phyloP scores from a whole-genome alignment of 352 stramenopile genomes.

The Elongisporangium undulatum region DNA sequence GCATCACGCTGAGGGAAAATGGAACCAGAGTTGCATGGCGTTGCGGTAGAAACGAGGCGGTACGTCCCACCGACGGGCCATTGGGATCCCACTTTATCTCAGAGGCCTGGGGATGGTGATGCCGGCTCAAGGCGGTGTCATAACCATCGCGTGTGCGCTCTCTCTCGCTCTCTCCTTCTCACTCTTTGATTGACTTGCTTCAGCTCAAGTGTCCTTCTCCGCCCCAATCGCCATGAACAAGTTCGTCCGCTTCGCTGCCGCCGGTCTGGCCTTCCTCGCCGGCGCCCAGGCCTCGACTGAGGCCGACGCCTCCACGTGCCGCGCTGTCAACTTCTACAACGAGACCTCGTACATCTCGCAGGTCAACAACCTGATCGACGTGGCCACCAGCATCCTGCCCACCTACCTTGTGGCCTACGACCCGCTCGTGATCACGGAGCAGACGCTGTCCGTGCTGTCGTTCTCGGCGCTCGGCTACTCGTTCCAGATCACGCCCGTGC shows the following conservation, averaged over 20 bases:
- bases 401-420: slow-evolving; percentile 24
- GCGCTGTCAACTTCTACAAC: slow-evolving; percentile 35
- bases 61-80: background rate
- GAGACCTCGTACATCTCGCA: slow-evolving; percentile 34
- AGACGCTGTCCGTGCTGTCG: slow-evolving; percentile 34
- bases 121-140: background rate
- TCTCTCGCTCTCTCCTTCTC: slow-evolving; percentile 1
- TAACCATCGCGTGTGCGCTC: background rate
- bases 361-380: slow-evolving; percentile 42
- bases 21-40: background rate
- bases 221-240: slow-evolving; percentile 12
- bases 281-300: slow-evolving; percentile 10
- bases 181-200: slow-evolving; percentile 22
- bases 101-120: background rate
- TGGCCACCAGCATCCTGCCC: slow-evolving; percentile 24
- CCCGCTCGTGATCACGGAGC: slow-evolving; percentile 28
- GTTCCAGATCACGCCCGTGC: slow-evolving; percentile 45
- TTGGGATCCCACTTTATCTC: background rate
- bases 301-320: slow-evolving; percentile 25
- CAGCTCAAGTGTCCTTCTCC: slow-evolving; percentile 13
- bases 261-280: slow-evolving; percentile 8
- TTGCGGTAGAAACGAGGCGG: background rate
- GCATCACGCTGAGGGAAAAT: background rate
- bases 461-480: slow-evolving; percentile 47
- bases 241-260: slow-evolving; percentile 13